These are phyloP conservation scores for Solanum stenotomum DNA, from an alignment of 257 asterid species.

Conservation along the genomic window DNA sequence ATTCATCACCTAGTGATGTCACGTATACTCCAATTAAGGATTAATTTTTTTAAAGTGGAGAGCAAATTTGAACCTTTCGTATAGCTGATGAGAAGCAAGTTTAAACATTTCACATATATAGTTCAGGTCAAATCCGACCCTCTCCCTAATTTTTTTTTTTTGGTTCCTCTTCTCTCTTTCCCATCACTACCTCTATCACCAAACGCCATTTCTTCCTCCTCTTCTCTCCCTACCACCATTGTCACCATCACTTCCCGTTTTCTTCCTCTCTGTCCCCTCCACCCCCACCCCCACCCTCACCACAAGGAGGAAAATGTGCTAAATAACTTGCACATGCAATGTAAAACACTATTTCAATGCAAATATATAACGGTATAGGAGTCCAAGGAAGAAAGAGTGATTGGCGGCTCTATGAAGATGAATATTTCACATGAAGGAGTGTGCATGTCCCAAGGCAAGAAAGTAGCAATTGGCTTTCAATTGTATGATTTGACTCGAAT, in stretches of 20 bases:
- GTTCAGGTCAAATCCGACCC: background rate
- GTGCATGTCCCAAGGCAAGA: background rate
- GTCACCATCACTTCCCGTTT: background rate
- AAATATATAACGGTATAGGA: background rate
- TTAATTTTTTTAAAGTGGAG: background rate
- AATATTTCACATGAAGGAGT: too few species aligned
- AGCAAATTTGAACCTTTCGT: background rate
- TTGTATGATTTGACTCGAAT: background rate
- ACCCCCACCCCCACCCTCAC: background rate
- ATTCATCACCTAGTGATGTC: background rate
- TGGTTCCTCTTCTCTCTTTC: background rate
- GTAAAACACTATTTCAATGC: background rate
- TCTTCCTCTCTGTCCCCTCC: background rate
- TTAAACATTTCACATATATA: background rate
- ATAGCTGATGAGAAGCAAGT: background rate
- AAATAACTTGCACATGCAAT: background rate
- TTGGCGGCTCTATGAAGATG: too few species aligned
- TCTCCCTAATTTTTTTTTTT: background rate
- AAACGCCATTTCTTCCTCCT: background rate
- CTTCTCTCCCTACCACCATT: background rate
- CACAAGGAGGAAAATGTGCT: background rate
- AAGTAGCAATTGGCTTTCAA: background rate
- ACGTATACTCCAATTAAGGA: background rate
- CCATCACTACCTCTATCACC: background rate
- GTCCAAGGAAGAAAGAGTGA: background rate